phyloP scores from a whole-genome alignment of 768 basidiomycete species.

The Suillus clintonianus region DNA sequence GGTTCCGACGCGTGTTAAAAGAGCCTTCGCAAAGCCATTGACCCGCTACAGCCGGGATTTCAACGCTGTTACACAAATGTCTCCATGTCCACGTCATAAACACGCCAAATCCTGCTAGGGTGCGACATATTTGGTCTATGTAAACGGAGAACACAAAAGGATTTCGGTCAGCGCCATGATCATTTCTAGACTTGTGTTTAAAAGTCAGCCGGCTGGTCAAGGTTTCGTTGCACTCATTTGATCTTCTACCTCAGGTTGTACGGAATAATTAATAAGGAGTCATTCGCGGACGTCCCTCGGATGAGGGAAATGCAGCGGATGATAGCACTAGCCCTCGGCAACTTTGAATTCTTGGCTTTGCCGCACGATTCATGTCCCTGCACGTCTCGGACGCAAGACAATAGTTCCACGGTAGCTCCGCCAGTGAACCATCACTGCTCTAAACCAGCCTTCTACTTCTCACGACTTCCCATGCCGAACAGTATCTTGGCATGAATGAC shows the following conservation, averaged over 20 bases:
- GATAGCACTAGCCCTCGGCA: neutral
- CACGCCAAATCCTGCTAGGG: neutral
- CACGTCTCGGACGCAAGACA: neutral
- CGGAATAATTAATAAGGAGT: neutral
- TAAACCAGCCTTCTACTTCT: constrained; percentile 2
- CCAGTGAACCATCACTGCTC: neutral
- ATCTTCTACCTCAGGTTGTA: neutral
- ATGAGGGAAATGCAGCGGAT: neutral
- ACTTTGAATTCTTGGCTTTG: neutral
- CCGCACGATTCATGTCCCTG: constrained; percentile 1
- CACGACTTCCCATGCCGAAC: neutral
- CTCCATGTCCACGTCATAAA: neutral
- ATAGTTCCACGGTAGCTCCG: constrained; percentile 5
- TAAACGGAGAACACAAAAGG: neutral
- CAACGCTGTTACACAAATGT: neutral
- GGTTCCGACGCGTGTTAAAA: neutral
- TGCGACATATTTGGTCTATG: neutral
- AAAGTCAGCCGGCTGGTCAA: neutral
- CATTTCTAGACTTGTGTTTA: neutral
- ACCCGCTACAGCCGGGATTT: neutral
- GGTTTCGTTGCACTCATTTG: neutral
- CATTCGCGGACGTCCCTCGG: neutral
- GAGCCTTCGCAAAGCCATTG: neutral
- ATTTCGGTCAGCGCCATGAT: neutral
- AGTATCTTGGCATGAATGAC: constrained; percentile 2